Base-by-base conservation (phyloP, 2,329 filamentous ascomycete species). In the Calonectria ilicicola region DNA sequence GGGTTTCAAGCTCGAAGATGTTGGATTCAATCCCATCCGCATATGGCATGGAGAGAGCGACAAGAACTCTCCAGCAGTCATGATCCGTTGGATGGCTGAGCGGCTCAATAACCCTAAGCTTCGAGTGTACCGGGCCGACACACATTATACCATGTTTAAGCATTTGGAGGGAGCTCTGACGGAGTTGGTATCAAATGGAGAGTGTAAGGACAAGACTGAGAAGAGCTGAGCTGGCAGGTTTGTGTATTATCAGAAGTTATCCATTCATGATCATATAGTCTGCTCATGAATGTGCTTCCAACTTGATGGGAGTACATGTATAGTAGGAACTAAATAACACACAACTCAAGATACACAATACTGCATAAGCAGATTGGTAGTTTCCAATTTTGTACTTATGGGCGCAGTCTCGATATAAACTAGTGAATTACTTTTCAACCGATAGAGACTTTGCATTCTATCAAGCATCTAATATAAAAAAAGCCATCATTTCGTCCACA, bases 51-150 rank as follows among this genome's bases (percentile, higher is more conserved):
- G 83, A 1, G 73, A 69, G 1, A 72, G 79, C 21, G 83, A 84
- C 35, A 65, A 27, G 14, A 82, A 84, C 46, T 78, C 80, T 1
- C 83, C 83, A 1, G 77, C 83, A 12, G 69, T 67, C 23, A 80
- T 81, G 78, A 79, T 84, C 5, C 78, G 82, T n/a, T 84, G 82
- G 64, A 80, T 86, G 78, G 82, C 82, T 1, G 76, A 83, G 29
- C 75, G 76, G 15, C 60, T 87, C 35, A 83, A 82, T 2, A 76
- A 85, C 40, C 77, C 77, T 5, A 73, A 72, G 3, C 72, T 86
- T 12, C 73, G 75, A 2, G 84, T 85, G 72, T 83, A 81, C 46
- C 77, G 80, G 17, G 79, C 79, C 1, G 82, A 84, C 9, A 82
- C 77, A 4, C 83, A 85, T 58, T 83, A 80, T 49, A 81, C 78